Evolutionary conservation across 2,329 filamentous ascomycete genomes (phyloP).

Genomic region (Botrytis sinoallii): DNA sequence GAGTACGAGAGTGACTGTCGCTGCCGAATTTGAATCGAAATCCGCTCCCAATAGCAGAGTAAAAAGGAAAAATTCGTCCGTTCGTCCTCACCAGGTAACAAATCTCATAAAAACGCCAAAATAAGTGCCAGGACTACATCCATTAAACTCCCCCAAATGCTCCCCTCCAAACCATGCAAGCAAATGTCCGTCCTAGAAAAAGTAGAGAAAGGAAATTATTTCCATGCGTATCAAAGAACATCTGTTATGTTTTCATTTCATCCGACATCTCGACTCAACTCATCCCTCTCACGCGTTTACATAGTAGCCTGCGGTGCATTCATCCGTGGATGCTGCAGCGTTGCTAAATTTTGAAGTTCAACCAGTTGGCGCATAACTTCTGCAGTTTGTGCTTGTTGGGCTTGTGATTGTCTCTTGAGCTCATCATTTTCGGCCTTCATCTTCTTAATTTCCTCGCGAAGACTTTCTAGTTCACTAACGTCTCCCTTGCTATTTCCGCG

Average conservation of each 20-base stretch:
- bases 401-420: conserved; percentile 26
- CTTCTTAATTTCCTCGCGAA: conserved; percentile 65
- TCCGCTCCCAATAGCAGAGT: not conserved
- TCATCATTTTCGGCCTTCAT: conserved; percentile 64
- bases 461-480: conserved; percentile 22
- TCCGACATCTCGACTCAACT: not conserved
- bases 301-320: conserved; percentile 19
- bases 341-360: conserved; percentile 17
- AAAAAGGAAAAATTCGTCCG: not conserved
- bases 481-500: conserved; percentile 44
- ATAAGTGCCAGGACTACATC: conserved; percentile 8
- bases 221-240: conserved; percentile 1
- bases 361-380: conserved; percentile 21
- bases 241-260: not conserved
- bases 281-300: not conserved
- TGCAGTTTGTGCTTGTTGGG: conserved; percentile 15
- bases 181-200: not conserved
- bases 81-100: not conserved
- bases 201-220: not conserved
- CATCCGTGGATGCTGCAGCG: conserved; percentile 16
- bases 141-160: conserved; percentile 19
- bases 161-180: conserved; percentile 14
- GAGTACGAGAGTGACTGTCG: not conserved
- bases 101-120: conserved; percentile 13
- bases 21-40: not conserved